These are phyloP conservation scores for Fraxinus cuspidata DNA, from an alignment of 257 asterid species.

Conservation along the genomic window DNA sequence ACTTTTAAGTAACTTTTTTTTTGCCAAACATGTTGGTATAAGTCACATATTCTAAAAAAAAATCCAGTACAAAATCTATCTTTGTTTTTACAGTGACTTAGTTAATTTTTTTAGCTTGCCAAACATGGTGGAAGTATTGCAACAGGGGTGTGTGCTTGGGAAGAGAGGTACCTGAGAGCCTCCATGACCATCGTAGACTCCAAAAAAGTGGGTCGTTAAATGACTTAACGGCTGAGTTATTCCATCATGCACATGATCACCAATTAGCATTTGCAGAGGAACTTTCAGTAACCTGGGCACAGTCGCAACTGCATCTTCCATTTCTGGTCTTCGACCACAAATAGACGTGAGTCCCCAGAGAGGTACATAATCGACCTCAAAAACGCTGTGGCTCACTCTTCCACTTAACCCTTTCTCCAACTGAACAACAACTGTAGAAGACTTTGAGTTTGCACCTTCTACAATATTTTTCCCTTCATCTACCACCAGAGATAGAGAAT, in stretches of 20 bases:
- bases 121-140: not conserved
- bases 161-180: constrained; percentile 73
- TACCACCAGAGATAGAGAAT: constrained; percentile 32
- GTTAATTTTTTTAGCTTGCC: not conserved
- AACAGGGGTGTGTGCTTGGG: constrained; percentile 9
- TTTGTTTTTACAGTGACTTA: not conserved
- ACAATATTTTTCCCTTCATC: constrained; percentile 36
- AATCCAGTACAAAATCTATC: not conserved
- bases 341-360: constrained; percentile 85
- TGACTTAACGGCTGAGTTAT: constrained; percentile 55
- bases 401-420: constrained; percentile 39
- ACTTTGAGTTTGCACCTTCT: constrained; percentile 42
- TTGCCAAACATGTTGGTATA: not conserved
- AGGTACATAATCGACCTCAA: constrained; percentile 81
- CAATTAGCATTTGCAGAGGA: constrained; percentile 66
- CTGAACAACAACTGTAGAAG: constrained; percentile 33
- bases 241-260: constrained; percentile 56
- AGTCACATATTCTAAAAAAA: no score
- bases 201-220: constrained; percentile 84
- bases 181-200: constrained; percentile 98
- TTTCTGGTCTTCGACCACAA: constrained; percentile 94
- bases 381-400: constrained; percentile 57
- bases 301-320: constrained; percentile 80
- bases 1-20: not conserved
- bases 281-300: constrained; percentile 73